A percentile compares a stretch with the other conserved stretches of the same genome.
Conservation (phyloP, 768 basidiomycete genomes). For the Mycena belliarum region DNA sequence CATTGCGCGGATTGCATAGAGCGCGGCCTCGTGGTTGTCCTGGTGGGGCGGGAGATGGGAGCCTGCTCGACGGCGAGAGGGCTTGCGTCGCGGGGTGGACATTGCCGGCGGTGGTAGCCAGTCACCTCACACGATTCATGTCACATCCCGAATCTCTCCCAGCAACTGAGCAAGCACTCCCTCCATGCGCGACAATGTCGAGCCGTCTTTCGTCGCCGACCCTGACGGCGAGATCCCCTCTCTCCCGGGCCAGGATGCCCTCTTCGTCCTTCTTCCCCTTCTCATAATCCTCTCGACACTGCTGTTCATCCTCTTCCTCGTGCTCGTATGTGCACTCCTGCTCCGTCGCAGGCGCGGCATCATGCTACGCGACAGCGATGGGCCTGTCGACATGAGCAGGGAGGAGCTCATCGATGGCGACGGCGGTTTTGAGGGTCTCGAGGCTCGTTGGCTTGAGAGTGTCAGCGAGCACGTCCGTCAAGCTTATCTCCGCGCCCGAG, state of each 20-base stretch:
- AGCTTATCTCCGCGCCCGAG: constrained; percentile 85
- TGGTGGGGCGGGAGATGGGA: constrained; percentile 62
- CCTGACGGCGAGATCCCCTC: constrained; percentile 29
- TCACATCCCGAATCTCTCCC: too few relatives aligned
- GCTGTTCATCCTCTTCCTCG: constrained; percentile 88
- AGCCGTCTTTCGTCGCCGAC: background rate
- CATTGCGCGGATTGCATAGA: constrained; percentile 73
- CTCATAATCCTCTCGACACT: constrained; percentile 93
- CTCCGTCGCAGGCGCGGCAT: constrained; percentile 79
- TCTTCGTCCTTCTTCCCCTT: constrained; percentile 88
- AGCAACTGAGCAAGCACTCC: too few relatives aligned
- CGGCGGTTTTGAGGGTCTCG: constrained; percentile 90
- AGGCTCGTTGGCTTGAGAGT: constrained; percentile 90
- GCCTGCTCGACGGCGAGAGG: constrained; percentile 56
- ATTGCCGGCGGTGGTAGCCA: too few relatives aligned
- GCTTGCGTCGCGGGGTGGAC: constrained; percentile 34
- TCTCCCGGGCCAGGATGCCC: constrained; percentile 50
- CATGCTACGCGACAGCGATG: constrained; percentile 80
- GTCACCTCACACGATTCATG: too few relatives aligned
- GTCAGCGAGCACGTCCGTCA: constrained; percentile 65
- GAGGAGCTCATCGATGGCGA: constrained; percentile 90
- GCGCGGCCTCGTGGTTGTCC: constrained; percentile 70
- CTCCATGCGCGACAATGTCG: background rate
- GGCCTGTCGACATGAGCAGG: constrained; percentile 90
- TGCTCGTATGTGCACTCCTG: constrained; percentile 87